phyloP scores from a whole-genome alignment of 2,329 filamentous ascomycete genomes.

The Pseudocercospora fijiensis region DNA sequence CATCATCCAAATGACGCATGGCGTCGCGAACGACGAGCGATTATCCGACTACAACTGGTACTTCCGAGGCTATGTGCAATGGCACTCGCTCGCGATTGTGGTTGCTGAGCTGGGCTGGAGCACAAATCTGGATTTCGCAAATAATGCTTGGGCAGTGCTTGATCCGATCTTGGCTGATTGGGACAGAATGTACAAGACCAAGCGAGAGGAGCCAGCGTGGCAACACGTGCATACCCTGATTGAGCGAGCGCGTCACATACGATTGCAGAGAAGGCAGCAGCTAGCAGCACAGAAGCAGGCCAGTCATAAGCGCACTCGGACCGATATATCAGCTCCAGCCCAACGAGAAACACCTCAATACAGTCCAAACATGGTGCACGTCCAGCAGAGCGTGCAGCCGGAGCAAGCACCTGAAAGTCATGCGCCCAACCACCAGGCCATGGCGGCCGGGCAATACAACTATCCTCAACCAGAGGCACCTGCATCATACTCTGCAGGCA shows the following conservation, averaged over 20 bases:
- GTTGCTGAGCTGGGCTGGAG: conserved; percentile 32
- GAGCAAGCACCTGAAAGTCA: not conserved
- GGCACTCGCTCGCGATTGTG: conserved; percentile 34
- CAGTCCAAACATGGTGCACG: not conserved
- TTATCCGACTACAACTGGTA: conserved; percentile 30
- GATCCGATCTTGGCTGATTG: conserved; percentile 30
- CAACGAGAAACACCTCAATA: conserved; percentile 11
- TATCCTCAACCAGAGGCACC: not conserved
- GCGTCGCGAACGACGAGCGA: conserved; percentile 22
- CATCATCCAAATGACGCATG: conserved; percentile 29
- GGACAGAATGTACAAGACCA: conserved; percentile 29
- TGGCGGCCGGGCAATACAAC: not conserved
- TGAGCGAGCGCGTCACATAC: conserved; percentile 25
- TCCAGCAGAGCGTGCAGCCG: not conserved
- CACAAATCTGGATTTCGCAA: conserved; percentile 25
- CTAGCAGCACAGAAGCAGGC: not conserved
- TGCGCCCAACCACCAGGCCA: not conserved
- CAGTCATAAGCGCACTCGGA: conserved; percentile 9
- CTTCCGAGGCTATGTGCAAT: conserved; percentile 32
- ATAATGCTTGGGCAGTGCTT: conserved; percentile 32
- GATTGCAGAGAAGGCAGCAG: conserved; percentile 9
- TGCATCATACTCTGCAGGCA: not conserved
- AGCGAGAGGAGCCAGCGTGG: conserved; percentile 31
- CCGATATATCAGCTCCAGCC: conserved; percentile 1
- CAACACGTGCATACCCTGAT: conserved; percentile 34